Evolutionary conservation across 768 basidiomycete genomes (phyloP), one percentile per base, ranked within the genome.

Genomic region (Suillus subalutaceus): DNA sequence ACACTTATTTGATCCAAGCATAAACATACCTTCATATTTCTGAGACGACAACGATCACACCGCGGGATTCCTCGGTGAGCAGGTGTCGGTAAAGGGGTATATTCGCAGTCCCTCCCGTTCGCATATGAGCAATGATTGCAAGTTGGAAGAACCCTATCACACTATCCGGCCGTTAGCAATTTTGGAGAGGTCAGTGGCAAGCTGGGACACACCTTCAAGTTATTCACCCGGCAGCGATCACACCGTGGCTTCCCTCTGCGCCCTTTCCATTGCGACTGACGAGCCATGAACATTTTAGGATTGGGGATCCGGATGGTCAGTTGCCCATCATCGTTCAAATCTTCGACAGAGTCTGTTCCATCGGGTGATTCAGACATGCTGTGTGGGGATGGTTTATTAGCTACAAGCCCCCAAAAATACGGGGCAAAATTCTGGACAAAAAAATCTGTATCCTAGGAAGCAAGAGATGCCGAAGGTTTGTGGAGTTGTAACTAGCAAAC

Each of bases 51-150:
- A 50, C 86, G 83, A 80, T 91, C 90, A 66, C 90, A 91, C 64
- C 90, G 81, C 38, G 90, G 90, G 66, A 91, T 90, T 30, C 90
- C 90, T 66, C 90, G 84, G 74, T 91, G 90, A 46, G 90, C 90
- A 50, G 90, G 90, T 4, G 89, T 91, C 23, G 90, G 90, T 53
- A 91, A 76, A 63, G 90, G 90, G 12, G 90, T 90, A 76, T 91
- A 91, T 74, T 83, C 85, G 78, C 90, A 91, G 66, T 89, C 87
- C 67, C 84, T 79, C n/a, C 84, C 83, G 64, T 82, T 83, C 18
- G 84, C 83, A 86, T 86, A 90, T 30, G 85, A 84, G 67, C 90
- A 91, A 71, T 91, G 88, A 71, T 90, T 91, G 74, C 90, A 91
- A 13, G 83, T 84, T 30, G 90, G 90, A 52, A 89, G 80, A 48